Conservation (phyloP, 345 rosid species). For the Hypericum androsaemum region DNA sequence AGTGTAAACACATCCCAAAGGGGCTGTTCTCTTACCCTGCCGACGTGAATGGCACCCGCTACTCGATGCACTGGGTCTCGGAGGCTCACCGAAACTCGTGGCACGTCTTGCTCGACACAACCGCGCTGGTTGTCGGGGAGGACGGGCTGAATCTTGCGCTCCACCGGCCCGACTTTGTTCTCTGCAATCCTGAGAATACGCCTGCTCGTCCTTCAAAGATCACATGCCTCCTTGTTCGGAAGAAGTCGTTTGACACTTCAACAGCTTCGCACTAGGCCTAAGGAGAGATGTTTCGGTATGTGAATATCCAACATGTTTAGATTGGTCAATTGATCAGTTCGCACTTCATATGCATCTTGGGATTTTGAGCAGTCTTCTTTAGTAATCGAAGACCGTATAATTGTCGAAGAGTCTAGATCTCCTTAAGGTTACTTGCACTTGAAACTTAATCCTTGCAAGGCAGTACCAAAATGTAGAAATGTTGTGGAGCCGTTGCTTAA, state of each 20-base stretch:
- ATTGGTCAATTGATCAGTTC: too few relatives aligned
- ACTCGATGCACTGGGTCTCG: constrained; percentile 67
- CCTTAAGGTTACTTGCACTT: too few relatives aligned
- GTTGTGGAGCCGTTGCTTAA: too few relatives aligned
- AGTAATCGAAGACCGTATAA: too few relatives aligned
- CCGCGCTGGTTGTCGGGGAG: constrained; percentile 34
- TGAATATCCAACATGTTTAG: too few relatives aligned
- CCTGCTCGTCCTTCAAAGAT: constrained; percentile 32
- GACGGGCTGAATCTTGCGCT: constrained; percentile 39
- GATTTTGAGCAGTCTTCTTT: too few relatives aligned
- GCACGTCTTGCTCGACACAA: constrained; percentile 54
- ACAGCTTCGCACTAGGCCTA: constrained; percentile 5
- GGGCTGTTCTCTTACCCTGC: constrained; percentile 53
- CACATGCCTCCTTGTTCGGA: constrained; percentile 38
- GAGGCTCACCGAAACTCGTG: constrained; percentile 66
- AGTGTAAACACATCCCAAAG: constrained; percentile 47
- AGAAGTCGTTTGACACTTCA: constrained; percentile 28
- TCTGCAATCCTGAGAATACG: constrained; percentile 27
- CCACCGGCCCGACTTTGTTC: constrained; percentile 41
- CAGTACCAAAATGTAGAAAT: too few relatives aligned
- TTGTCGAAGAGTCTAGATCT: too few relatives aligned
- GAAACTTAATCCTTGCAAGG: too few relatives aligned
- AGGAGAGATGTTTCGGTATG: too few relatives aligned
- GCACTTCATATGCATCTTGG: too few relatives aligned
- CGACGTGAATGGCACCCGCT: constrained; percentile 26